These are phyloP conservation scores for Lachancea cidri DNA, from an alignment of 805 yeast species.

Conservation along the genomic window DNA sequence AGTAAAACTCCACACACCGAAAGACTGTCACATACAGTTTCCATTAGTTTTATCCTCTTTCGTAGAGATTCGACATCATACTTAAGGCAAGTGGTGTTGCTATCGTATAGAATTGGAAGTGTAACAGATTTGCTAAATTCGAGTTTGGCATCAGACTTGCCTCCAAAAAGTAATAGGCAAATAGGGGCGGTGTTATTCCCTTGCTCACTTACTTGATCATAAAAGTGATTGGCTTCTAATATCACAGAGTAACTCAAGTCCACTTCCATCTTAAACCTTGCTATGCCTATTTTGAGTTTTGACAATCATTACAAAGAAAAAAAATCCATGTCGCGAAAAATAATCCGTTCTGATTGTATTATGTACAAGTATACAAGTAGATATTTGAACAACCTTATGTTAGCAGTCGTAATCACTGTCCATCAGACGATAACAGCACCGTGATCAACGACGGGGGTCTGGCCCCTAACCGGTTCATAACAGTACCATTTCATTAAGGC, in stretches of 20 bases:
- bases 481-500: slow-evolving; percentile 90
- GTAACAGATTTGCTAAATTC: neutral
- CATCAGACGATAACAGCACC: slow-evolving; percentile 41
- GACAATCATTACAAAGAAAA: too few species aligned
- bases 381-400: neutral
- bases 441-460: slow-evolving; percentile 48
- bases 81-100: neutral
- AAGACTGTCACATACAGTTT: neutral
- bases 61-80: neutral
- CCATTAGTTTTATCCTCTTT: slow-evolving; percentile 1
- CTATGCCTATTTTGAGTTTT: too few species aligned
- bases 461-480: slow-evolving; percentile 68
- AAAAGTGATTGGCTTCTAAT: slow-evolving; percentile 4
- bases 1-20: slow-evolving; percentile 3
- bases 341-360: neutral
- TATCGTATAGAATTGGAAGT: slow-evolving; percentile 1
- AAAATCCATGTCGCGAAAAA: neutral
- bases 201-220: neutral
- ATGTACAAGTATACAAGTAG: neutral
- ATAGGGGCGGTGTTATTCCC: neutral
- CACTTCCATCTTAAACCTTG: too few species aligned
- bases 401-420: neutral
- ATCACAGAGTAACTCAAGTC: too few species aligned
- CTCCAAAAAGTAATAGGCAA: slow-evolving; percentile 4
- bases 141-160: neutral